phyloP scores from a whole-genome alignment of 2,329 filamentous ascomycete species.

The Colletotrichum filicis region DNA sequence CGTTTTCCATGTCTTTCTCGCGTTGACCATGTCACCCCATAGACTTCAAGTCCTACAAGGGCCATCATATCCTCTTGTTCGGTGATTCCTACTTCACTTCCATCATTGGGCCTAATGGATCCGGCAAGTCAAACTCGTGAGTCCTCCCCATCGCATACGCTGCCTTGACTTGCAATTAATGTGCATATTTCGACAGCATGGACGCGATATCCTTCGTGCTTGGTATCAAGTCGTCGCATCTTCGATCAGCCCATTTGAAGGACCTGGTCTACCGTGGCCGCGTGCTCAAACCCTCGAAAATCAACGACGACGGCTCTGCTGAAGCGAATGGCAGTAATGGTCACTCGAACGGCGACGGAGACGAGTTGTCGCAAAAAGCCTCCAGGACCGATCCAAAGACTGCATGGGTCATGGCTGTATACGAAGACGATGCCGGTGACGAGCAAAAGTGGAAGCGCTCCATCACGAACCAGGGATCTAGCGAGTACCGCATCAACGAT shows the following conservation, averaged over 20 bases:
- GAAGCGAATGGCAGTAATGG: conserved; percentile 73
- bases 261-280: conserved; percentile 97
- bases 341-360: conserved; percentile 68
- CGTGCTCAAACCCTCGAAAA: conserved; percentile 90
- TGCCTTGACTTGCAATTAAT: conserved; percentile 38
- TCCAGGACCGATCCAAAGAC: conserved; percentile 88
- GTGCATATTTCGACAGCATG: conserved; percentile 72
- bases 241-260: conserved; percentile 92
- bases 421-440: conserved; percentile 95
- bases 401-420: conserved; percentile 99
- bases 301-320: conserved; percentile 90
- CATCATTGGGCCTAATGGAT: conserved; percentile 99
- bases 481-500: conserved; percentile 98
- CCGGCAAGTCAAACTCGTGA: conserved; percentile 97
- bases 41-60: conserved; percentile 99
- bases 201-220: conserved; percentile 99
- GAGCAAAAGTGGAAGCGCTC: conserved; percentile 96
- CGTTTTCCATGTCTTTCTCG: background rate
- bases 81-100: conserved; percentile 99
- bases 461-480: conserved; percentile 88
- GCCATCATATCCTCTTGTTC: conserved; percentile 92
- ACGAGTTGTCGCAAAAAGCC: conserved; percentile 68
- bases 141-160: conserved; percentile 40
- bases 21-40: conserved; percentile 8
- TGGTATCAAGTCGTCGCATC: conserved; percentile 97